phyloP scores from a whole-genome alignment of 1,139 yeast species.

The Yamadazyma atmosphaerica region DNA sequence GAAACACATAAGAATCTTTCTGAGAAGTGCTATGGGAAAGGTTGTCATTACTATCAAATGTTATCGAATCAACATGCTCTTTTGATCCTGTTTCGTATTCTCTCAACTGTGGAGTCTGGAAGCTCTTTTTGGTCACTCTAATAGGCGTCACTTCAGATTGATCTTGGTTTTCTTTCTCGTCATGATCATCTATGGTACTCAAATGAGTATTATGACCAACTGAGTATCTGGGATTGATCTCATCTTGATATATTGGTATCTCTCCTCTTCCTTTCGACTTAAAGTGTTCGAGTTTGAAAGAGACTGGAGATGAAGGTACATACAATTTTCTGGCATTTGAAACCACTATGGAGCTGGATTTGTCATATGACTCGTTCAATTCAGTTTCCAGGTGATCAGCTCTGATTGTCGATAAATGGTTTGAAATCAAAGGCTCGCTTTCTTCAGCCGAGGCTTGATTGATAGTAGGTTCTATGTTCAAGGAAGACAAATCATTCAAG shows the following conservation, averaged over 20 bases:
- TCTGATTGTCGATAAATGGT: conserved; percentile 1
- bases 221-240: too few relatives aligned
- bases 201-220: too few relatives aligned
- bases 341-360: neutral
- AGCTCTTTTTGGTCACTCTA: neutral
- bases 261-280: neutral
- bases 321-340: neutral
- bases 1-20: conserved; percentile 7
- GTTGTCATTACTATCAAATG: conserved; percentile 12
- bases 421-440: neutral
- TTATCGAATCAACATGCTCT: conserved; percentile 4
- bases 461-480: neutral
- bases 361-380: neutral
- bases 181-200: neutral
- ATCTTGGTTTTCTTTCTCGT: neutral
- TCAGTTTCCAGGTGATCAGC: neutral
- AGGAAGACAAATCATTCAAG: conserved; percentile 2
- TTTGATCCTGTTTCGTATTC: conserved; percentile 1
- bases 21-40: conserved; percentile 17
- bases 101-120: neutral
- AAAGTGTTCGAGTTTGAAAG: neutral
- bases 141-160: neutral
- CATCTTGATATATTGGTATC: neutral
- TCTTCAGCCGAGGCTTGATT: neutral
- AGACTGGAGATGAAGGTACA: neutral